phyloP scores from a whole-genome alignment of 306 rosid genomes.

The Argentina anserina region DNA sequence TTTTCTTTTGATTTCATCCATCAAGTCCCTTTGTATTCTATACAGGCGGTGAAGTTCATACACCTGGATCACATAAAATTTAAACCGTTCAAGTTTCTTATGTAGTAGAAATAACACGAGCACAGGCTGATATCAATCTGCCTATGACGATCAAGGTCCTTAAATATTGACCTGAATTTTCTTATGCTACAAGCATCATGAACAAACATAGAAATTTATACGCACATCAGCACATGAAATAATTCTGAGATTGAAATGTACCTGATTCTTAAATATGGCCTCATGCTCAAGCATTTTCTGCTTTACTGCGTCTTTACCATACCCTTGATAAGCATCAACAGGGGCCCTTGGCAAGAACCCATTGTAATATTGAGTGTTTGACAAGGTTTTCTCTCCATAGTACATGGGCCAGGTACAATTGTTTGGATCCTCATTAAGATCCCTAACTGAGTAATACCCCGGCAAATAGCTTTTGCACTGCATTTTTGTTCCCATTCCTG shows the following conservation, averaged over 20 bases:
- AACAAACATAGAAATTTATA: slow-evolving; percentile 11
- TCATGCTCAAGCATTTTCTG: slow-evolving; percentile 87
- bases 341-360: slow-evolving; percentile 44
- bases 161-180: slow-evolving; percentile 14
- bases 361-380: slow-evolving; percentile 63
- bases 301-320: slow-evolving; percentile 76
- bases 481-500: slow-evolving; percentile 99
- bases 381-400: slow-evolving; percentile 57
- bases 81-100: slow-evolving; percentile 14
- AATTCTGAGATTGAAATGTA: slow-evolving; percentile 19
- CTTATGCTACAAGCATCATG: slow-evolving; percentile 15
- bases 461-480: slow-evolving; percentile 62
- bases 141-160: neutral
- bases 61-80: slow-evolving; percentile 53
- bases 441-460: slow-evolving; percentile 82
- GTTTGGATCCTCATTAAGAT: slow-evolving; percentile 93
- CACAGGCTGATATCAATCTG: slow-evolving; percentile 19
- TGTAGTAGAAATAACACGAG: neutral
- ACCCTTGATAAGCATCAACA: slow-evolving; percentile 45
- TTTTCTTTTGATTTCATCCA: slow-evolving; percentile 66
- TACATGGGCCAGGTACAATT: slow-evolving; percentile 80
- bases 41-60: slow-evolving; percentile 82
- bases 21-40: slow-evolving; percentile 81
- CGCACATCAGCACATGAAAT: neutral
- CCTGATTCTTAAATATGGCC: slow-evolving; percentile 79